These are phyloP conservation scores for Centaurea solstitialis DNA, from an alignment of 129 eudicot species.

Conservation along the genomic window DNA sequence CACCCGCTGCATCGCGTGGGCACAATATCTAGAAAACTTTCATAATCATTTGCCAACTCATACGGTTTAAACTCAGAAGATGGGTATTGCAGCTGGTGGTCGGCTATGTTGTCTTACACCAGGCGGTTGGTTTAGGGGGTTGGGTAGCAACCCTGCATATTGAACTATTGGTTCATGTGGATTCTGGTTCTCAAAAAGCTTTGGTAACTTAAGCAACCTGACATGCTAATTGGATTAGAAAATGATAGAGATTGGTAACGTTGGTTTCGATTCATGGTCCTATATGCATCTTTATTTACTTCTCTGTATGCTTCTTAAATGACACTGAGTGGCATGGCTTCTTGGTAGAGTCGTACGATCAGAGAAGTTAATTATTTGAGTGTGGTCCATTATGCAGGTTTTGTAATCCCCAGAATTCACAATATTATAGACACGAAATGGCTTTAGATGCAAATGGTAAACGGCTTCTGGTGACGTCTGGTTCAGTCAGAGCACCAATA, in stretches of 20 bases:
- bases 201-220: background rate
- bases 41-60: too few relatives aligned
- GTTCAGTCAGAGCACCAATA: conserved; percentile 84
- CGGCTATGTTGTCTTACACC: too few relatives aligned
- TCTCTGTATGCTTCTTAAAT: background rate
- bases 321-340: background rate
- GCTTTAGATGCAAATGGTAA: conserved; percentile 85
- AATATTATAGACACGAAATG: conserved; percentile 68
- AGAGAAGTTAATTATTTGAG: background rate
- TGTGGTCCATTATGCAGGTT: conserved; percentile 49
- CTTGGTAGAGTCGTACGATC: background rate
- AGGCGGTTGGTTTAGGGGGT: too few relatives aligned
- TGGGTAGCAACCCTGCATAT: too few relatives aligned
- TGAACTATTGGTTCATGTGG: too few relatives aligned
- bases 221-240: background rate
- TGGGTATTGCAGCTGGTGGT: too few relatives aligned
- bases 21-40: too few relatives aligned
- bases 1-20: too few relatives aligned
- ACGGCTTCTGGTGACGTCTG: conserved; percentile 88
- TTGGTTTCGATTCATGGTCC: background rate
- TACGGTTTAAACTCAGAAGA: too few relatives aligned
- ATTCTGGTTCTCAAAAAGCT: background rate
- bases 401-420: conserved; percentile 43
- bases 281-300: background rate
- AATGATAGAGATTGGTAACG: background rate